Evolutionary conservation across 2,329 filamentous ascomycete genomes (phyloP).

Genomic region (Ophiocordyceps unilateralis): DNA sequence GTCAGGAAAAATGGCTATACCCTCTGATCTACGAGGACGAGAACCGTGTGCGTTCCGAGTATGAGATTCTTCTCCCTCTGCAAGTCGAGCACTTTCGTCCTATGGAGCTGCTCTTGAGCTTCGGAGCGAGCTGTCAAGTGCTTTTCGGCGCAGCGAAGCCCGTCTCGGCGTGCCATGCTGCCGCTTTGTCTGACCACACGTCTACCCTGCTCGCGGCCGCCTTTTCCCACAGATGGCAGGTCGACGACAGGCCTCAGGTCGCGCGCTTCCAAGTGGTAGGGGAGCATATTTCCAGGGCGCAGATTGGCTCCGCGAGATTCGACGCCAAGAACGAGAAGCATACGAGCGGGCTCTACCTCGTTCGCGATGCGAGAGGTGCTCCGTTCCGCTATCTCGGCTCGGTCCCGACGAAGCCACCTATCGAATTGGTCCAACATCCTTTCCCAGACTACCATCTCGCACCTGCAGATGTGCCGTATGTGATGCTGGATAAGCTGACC

Average conservation of each 20-base stretch:
- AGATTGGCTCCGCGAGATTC: conserved; percentile 15
- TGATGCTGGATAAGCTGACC: conserved; percentile 31
- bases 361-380: conserved; percentile 18
- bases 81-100: conserved; percentile 18
- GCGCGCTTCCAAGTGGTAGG: conserved; percentile 21
- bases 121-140: conserved; percentile 15
- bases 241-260: conserved; percentile 22
- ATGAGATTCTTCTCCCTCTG: conserved; percentile 26
- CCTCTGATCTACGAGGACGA: conserved; percentile 17
- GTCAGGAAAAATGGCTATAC: conserved; percentile 9
- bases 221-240: conserved; percentile 28
- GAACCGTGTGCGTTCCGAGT: conserved; percentile 11
- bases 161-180: conserved; percentile 7
- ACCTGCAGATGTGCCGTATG: conserved; percentile 28
- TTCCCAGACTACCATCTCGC: conserved; percentile 19
- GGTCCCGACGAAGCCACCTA: conserved; percentile 25
- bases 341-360: conserved; percentile 12
- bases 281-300: conserved; percentile 9
- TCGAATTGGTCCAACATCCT: conserved; percentile 19
- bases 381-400: conserved; percentile 25
- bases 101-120: conserved; percentile 24
- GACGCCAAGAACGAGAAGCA: conserved; percentile 8
- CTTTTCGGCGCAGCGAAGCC: conserved; percentile 5
- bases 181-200: conserved; percentile 22
- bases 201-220: conserved; percentile 25